Base-by-base conservation (phyloP, 192 early-diverging fungal genomes). In the Oehlia diaphana region DNA sequence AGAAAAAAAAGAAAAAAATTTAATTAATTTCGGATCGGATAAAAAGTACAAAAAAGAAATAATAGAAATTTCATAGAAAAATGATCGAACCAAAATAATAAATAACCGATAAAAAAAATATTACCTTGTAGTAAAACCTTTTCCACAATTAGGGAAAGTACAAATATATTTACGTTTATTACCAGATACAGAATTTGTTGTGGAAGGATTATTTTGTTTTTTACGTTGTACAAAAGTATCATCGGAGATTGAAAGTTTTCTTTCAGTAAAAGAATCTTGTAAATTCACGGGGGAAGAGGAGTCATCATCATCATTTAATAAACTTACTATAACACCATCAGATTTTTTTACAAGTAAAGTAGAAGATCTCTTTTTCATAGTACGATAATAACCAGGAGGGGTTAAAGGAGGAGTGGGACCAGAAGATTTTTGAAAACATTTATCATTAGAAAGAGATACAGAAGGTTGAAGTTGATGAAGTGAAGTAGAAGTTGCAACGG, bases 101-200 rank as follows among this genome's bases (percentile, higher is more conserved):
- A 31, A 31, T 31, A 31, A 31, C 28, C 28, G 28, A 66, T 50
- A 75, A 4, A 19, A 50, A n/a, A 77, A 31, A 31, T 31, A 1
- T 31, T 82, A 90, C 89, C 89, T 94, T n/a, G 93, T 94, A 9
- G 94, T 94, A 83, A 95, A 95, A 47, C 91, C 89, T 83, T 92
- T 92, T 81, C 90, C 90, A 80, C 94, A 95, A 6, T 87, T 86
- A 7, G 82, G 87, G 49, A 80, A 88, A 8, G 84, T 49, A 82
- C 94, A 95, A 73, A 86, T 85, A 86, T 94, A 93, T 81, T 92
- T 92, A 82, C 94, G 88, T 83, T 93, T 94, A 28, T 80, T 79
- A 44, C 33, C 74, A 35, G 79, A 81, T 7, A 73, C 80, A 1
- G 50, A 26, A 63, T 35, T 78, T 42, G 33, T 78, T 9, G 31